These are phyloP conservation scores for Castanospermum australe DNA, from an alignment of 306 rosid genomes.

Conservation along the genomic window DNA sequence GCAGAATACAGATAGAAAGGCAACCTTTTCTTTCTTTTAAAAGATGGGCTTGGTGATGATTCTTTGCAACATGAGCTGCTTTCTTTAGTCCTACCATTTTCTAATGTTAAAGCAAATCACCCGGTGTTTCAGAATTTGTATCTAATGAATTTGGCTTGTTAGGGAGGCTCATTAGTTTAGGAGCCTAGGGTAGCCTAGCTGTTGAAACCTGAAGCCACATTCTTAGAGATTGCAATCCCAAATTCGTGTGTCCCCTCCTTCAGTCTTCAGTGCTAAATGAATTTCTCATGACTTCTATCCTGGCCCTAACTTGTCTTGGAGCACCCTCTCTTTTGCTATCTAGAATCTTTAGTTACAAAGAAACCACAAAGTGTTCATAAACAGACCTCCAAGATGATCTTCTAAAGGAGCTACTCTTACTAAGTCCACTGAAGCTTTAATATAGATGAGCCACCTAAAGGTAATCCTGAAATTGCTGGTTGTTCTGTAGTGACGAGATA, in stretches of 20 bases:
- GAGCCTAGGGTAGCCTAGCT: too few relatives aligned
- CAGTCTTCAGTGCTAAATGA: too few relatives aligned
- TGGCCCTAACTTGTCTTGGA: not conserved
- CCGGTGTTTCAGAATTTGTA: not conserved
- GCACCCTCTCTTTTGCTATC: not conserved
- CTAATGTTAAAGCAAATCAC: not conserved
- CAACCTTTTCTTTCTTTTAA: too few relatives aligned
- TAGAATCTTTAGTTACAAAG: not conserved
- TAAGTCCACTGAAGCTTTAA: not conserved
- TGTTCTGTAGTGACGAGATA: slow-evolving; percentile 3
- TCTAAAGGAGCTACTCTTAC: not conserved
- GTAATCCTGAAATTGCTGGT: slow-evolving; percentile 6
- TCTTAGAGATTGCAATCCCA: not conserved
- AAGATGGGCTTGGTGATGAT: too few relatives aligned
- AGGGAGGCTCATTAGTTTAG: too few relatives aligned
- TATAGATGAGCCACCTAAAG: not conserved
- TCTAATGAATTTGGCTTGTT: not conserved
- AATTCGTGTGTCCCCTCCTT: not conserved
- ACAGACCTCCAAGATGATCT: not conserved
- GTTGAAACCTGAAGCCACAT: too few relatives aligned
- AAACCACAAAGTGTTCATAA: not conserved
- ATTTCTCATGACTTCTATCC: not conserved
- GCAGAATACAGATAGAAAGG: too few relatives aligned
- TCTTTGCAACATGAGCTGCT: too few relatives aligned
- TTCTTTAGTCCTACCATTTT: not conserved